Percentiles rank a stretch among this genome's conserved stretches.
These are phyloP conservation scores for Cyphellophora europaea DNA, from an alignment of 2,329 filamentous ascomycete genomes.

Conservation along the genomic window DNA sequence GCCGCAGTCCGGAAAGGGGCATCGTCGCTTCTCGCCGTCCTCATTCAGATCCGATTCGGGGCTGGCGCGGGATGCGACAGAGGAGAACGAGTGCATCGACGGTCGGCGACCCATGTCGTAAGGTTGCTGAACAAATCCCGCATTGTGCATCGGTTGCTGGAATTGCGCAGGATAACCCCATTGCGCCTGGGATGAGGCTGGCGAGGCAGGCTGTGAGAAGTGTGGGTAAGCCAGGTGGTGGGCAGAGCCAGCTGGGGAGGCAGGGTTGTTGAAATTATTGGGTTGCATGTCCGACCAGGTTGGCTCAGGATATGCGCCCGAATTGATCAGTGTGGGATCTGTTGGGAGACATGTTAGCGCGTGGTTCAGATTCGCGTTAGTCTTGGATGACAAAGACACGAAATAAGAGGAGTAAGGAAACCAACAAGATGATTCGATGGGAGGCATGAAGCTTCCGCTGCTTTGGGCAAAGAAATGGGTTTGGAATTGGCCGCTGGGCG, in stretches of 20 bases:
- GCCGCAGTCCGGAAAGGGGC: constrained; percentile 75
- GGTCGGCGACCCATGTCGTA: constrained; percentile 16
- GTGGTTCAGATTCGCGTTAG: constrained; percentile 9
- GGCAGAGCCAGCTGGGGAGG: too few species aligned
- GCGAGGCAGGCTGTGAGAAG: too few species aligned
- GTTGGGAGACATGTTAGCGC: constrained; percentile 7
- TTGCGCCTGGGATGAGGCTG: too few species aligned
- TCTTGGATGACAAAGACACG: too few species aligned
- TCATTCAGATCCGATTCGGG: constrained; percentile 52
- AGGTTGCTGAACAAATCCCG: constrained; percentile 20
- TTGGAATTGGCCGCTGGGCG: constrained; percentile 8
- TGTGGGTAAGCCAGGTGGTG: too few species aligned
- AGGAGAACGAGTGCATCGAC: constrained; percentile 57
- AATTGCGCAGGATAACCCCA: too few species aligned
- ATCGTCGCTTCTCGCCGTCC: constrained; percentile 59
- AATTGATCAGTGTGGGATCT: constrained; percentile 7
- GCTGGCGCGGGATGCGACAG: constrained; percentile 57
- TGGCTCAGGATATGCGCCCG: too few species aligned
- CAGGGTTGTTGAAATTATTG: too few species aligned
- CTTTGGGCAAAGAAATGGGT: constrained; percentile 45
- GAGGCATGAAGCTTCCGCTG: constrained; percentile 44
- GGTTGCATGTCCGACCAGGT: too few species aligned
- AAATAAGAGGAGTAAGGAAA: constrained; percentile 21
- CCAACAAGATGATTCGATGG: constrained; percentile 44
- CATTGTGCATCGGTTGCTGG: too few species aligned